Base-by-base conservation (phyloP, 257 asterid genomes). In the Prunella vulgaris region DNA sequence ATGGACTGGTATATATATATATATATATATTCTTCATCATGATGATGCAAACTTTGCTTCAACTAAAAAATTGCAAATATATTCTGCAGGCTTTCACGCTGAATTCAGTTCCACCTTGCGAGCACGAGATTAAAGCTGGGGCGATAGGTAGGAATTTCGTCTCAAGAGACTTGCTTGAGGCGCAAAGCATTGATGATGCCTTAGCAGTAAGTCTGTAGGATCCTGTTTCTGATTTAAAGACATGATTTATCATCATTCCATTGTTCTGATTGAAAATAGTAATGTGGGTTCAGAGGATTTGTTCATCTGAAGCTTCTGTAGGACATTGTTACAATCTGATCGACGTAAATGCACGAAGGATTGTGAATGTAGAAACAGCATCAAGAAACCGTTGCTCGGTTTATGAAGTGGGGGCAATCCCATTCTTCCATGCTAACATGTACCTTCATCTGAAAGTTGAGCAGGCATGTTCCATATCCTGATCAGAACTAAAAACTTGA, bases 361-460 rank as follows among this genome's bases (percentile, higher is more conserved):
- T 93, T 70, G 40, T 93, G 86, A 93, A 84, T 3, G 90, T 86
- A 1, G 97, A 93, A 80, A 88, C 98, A 2, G 95, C 96, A 44
- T 93, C 98, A 70, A 83, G 93, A 82, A 76, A 82, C 44, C 90
- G 97, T 48, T 65, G 52, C 64, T 85, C 98, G 7, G 73, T 81
- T 35, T 53, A 22, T 68, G 96, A 90, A 82, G 80, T 90, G 3
- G 88, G 90, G 66, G 62, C 68, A 38, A 73, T 63, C 38, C 97
- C 98, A 10, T 90, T 90, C 49, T 93, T 93, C 83, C 98, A 90
- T 79, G 97, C 96, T 64, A 93, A 93, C 69, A 83, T 75, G 90
- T 93, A 90, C 68, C 87, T 90, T 71, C 98, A 93, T 80, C 97
- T 93, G 56, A 74, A 80, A 64, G 90, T 93, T 75, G 74, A 81